Conservation (phyloP, 192 early-diverging fungal genomes). For the Backusella westeae region DNA sequence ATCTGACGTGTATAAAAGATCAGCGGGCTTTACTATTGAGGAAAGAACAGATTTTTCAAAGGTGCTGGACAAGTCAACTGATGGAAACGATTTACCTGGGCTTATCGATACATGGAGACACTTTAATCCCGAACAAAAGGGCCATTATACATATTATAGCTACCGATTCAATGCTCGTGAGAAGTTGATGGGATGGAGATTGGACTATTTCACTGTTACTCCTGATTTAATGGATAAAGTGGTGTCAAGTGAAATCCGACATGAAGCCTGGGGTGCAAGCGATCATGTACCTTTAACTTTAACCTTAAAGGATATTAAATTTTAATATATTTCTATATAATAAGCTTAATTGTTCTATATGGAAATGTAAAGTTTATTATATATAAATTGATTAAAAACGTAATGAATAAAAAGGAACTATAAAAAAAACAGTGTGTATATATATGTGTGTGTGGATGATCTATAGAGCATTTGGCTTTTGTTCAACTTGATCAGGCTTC, state of each 20-base stretch:
- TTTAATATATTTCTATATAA: not conserved
- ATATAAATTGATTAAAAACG: not conserved
- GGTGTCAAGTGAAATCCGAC: conserved; percentile 60
- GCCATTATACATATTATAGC: conserved; percentile 75
- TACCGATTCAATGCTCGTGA: conserved; percentile 70
- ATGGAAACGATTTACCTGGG: conserved; percentile 42
- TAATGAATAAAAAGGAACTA: not conserved
- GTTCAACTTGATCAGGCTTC: conserved; percentile 10
- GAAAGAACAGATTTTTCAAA: conserved; percentile 72
- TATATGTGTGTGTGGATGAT: not conserved
- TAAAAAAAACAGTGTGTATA: not conserved
- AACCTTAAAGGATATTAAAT: conserved; percentile 42
- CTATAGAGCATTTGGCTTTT: conserved; percentile 9
- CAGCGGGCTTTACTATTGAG: conserved; percentile 80
- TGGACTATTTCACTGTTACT: conserved; percentile 84
- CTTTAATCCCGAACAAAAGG: conserved; percentile 61
- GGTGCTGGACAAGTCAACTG: conserved; percentile 38
- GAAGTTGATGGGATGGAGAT: conserved; percentile 77
- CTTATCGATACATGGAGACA: conserved; percentile 75
- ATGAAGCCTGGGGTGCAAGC: conserved; percentile 83
- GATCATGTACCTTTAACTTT: conserved; percentile 84
- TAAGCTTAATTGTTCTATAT: not conserved
- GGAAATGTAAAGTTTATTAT: conserved; percentile 1
- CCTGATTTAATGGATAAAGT: conserved; percentile 57
- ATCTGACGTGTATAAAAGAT: conserved; percentile 32